A percentile compares a stretch with the other conserved stretches of the same genome.
These are phyloP conservation scores for Neurospora tetrasperma DNA, from an alignment of 495 filamentous ascomycete genomes.

Conservation along the genomic window DNA sequence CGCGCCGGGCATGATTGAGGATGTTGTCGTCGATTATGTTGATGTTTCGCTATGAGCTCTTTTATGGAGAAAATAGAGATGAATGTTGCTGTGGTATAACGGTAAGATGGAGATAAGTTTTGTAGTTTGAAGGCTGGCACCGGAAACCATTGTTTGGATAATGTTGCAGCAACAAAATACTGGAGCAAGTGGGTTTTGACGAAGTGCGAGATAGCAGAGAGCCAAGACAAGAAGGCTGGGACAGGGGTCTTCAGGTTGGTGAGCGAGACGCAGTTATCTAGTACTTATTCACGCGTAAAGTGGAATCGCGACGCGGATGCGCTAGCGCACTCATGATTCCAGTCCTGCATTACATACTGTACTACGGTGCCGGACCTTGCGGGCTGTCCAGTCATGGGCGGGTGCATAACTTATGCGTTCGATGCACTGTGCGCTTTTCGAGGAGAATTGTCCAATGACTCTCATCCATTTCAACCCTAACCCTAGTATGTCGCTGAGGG, in stretches of 20 bases:
- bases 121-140: neutral
- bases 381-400: neutral
- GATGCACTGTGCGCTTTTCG: neutral
- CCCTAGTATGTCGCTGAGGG: neutral
- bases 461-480: conserved; percentile 1
- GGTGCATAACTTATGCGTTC: neutral
- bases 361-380: neutral
- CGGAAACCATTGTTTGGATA: neutral
- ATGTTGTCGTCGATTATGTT: neutral
- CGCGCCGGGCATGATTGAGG: conserved; percentile 21
- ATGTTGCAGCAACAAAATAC: neutral
- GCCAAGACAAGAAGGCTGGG: conserved; percentile 1
- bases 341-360: no score
- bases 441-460: neutral
- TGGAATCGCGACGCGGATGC: conserved; percentile 4
- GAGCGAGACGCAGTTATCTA: conserved; percentile 2
- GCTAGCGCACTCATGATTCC: neutral
- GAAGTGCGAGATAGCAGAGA: neutral
- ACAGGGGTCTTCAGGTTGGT: neutral
- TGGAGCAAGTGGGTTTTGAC: neutral
- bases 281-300: conserved; percentile 9
- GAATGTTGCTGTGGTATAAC: neutral
- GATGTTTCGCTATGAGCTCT: neutral
- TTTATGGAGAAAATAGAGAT: neutral
- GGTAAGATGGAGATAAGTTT: neutral